Evolutionary conservation across 495 filamentous ascomycete genomes (phyloP), one percentile per base, ranked within the genome.

Genomic region (Penicillium paradoxum): DNA sequence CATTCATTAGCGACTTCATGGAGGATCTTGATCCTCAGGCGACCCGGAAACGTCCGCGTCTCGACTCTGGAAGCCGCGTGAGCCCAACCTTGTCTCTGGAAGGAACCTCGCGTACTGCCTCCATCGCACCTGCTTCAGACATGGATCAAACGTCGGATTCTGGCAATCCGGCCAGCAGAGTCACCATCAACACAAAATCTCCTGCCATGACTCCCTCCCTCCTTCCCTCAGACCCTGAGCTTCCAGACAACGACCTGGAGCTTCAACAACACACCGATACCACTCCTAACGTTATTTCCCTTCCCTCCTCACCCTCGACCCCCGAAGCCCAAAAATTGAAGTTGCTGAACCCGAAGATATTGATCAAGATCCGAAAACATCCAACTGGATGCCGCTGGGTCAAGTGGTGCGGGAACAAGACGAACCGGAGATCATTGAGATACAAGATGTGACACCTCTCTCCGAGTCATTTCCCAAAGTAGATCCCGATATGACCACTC

Each of bases 41-140:
- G 45, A 80, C 76, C 54, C 76, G 81, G 62, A 85, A 85, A 70
- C 79, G 82, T 55, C 82, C 79, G 43, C 81, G 82, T 61, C 75
- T 85, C 49, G 81, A 85, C 65, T 80, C 73, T 65, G 79, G 78
- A 56, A 73, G 69, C 56, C 66, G 68, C 52, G 63, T 69, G 34
- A 69, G 68, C 46, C 70, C 73, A 66, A 64, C 67, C 14, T 72
- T 78, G 68, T 78, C 75, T 6, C 60, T 67, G 17, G 71, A 77
- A 58, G 56, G 64, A 52, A 55, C 66, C 33, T 51, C 65, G 30
- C 45, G 54, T 19, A 57, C 60, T 36, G 47, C 65, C 45, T 62
- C 65, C 60, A 21, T 49, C 24, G 68, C 63, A 56, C 65, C 62
- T 67, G 61, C 67, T 52, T 39, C 57, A 14, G 45, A 61, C 34